phyloP scores from a whole-genome alignment of 495 filamentous ascomycete species.

The Apodospora peruviana region DNA sequence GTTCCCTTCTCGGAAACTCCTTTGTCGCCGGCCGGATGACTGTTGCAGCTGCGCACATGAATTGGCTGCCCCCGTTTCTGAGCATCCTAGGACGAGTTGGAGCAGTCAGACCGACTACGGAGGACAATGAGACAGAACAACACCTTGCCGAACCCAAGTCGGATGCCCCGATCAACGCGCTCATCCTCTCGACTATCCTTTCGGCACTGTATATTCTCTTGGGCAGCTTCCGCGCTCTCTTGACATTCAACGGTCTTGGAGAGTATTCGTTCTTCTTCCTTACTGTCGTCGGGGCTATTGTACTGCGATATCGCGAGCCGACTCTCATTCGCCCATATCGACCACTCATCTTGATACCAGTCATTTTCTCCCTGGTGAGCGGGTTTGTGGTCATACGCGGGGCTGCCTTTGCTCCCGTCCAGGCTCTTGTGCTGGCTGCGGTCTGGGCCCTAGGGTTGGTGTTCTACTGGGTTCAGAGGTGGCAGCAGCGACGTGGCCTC shows the following conservation, averaged over 20 bases:
- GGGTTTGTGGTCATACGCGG: constrained; percentile 50
- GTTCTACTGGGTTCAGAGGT: constrained; percentile 31
- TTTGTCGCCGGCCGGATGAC: constrained; percentile 54
- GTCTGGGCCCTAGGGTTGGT: constrained; percentile 41
- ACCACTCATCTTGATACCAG: constrained; percentile 39
- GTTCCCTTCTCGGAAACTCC: constrained; percentile 50
- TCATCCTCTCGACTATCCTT: constrained; percentile 42
- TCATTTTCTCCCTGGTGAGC: constrained; percentile 45
- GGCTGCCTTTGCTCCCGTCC: constrained; percentile 45
- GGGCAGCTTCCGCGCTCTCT: constrained; percentile 49
- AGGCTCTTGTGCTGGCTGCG: constrained; percentile 37
- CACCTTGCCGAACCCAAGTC: background rate
- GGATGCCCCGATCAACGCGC: constrained; percentile 47
- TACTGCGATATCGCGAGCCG: constrained; percentile 47
- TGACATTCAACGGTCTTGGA: constrained; percentile 52
- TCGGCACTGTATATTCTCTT: constrained; percentile 49
- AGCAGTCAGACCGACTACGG: background rate
- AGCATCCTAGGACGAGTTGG: constrained; percentile 36
- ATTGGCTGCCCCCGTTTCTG: constrained; percentile 45
- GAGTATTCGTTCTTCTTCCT: constrained; percentile 57
- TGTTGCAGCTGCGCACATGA: constrained; percentile 47
- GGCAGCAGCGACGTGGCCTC: too few species aligned
- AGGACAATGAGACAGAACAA: background rate
- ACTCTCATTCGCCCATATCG: constrained; percentile 41
- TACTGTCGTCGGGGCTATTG: constrained; percentile 46